Conservation (phyloP, 805 yeast genomes). For the Cyberlindnera xylosilytica region DNA sequence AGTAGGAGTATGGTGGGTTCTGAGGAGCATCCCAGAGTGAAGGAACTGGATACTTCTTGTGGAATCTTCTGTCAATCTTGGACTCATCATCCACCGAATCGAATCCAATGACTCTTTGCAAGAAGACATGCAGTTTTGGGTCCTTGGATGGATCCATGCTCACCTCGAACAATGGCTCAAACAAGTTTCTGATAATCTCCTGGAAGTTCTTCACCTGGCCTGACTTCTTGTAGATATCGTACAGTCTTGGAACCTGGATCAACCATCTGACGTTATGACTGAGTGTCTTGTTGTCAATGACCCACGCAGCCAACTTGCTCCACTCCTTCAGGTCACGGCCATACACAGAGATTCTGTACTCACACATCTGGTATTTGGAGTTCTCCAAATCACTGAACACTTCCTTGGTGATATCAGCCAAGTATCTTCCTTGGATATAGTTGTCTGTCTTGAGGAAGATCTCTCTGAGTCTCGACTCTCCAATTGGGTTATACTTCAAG, state of each 20-base stretch:
- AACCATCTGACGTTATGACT: slow-evolving; percentile 97
- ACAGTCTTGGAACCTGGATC: slow-evolving; percentile 90
- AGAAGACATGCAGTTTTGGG: slow-evolving; percentile 86
- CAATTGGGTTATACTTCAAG: slow-evolving; percentile 94
- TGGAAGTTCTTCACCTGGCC: slow-evolving; percentile 69
- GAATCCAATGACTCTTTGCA: slow-evolving; percentile 94
- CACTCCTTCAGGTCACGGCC: slow-evolving; percentile 90
- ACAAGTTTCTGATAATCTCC: slow-evolving; percentile 74
- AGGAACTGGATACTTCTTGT: slow-evolving; percentile 83
- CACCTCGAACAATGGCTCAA: slow-evolving; percentile 88
- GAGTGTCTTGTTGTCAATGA: slow-evolving; percentile 84
- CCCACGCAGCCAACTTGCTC: slow-evolving; percentile 95
- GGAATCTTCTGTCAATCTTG: slow-evolving; percentile 79
- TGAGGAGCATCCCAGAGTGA: slow-evolving; percentile 69
- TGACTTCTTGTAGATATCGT: slow-evolving; percentile 80
- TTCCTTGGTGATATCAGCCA: slow-evolving; percentile 92
- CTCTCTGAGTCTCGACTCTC: slow-evolving; percentile 95
- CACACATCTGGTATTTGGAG: slow-evolving; percentile 96
- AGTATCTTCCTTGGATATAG: slow-evolving; percentile 79
- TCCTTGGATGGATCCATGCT: slow-evolving; percentile 78
- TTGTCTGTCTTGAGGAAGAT: slow-evolving; percentile 95
- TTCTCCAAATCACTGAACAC: slow-evolving; percentile 92
- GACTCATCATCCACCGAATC: slow-evolving; percentile 99
- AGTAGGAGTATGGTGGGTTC: slow-evolving; percentile 98
- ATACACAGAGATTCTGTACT: slow-evolving; percentile 90